Conservation (phyloP, 495 filamentous ascomycete genomes). For the Recurvomyces mirabilis region DNA sequence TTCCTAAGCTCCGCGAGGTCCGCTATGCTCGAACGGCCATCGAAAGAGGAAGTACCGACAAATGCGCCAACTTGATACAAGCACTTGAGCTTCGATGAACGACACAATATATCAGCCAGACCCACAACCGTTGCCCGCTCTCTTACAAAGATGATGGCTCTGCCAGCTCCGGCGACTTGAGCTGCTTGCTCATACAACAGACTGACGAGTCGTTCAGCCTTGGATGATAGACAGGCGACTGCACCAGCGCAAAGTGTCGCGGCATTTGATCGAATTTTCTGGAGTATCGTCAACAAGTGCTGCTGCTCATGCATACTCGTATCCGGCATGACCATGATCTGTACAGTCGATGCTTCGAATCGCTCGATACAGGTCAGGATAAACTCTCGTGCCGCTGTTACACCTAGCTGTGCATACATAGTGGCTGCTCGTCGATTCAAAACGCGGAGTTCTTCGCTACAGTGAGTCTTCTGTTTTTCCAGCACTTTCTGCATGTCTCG, state of each 20-base stretch:
- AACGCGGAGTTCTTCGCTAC: conserved; percentile 48
- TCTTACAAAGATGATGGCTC: conserved; percentile 66
- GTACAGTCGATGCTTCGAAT: background rate
- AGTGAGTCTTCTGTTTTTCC: conserved; percentile 47
- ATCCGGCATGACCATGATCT: conserved; percentile 23
- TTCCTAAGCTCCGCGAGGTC: conserved; percentile 47
- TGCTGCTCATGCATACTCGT: conserved; percentile 43
- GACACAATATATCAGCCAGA: conserved; percentile 52
- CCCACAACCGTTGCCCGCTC: conserved; percentile 60
- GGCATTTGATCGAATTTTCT: conserved; percentile 7
- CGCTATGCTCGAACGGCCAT: conserved; percentile 39
- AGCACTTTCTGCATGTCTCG: conserved; percentile 39
- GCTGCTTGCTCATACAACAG: conserved; percentile 38
- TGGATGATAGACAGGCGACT: conserved; percentile 36
- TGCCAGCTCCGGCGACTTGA: conserved; percentile 36
- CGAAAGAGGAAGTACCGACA: conserved; percentile 55
- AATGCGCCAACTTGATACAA: conserved; percentile 53
- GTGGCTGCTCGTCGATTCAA: conserved; percentile 41
- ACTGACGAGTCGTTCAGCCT: conserved; percentile 43
- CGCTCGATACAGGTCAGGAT: conserved; percentile 43
- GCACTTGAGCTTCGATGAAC: conserved; percentile 45
- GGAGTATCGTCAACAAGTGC: conserved; percentile 48
- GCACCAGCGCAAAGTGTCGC: background rate
- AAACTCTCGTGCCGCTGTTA: conserved; percentile 63
- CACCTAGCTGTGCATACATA: conserved; percentile 57